These are phyloP conservation scores for Penicillium palitans DNA, from an alignment of 2,329 filamentous ascomycete species.

Conservation along the genomic window DNA sequence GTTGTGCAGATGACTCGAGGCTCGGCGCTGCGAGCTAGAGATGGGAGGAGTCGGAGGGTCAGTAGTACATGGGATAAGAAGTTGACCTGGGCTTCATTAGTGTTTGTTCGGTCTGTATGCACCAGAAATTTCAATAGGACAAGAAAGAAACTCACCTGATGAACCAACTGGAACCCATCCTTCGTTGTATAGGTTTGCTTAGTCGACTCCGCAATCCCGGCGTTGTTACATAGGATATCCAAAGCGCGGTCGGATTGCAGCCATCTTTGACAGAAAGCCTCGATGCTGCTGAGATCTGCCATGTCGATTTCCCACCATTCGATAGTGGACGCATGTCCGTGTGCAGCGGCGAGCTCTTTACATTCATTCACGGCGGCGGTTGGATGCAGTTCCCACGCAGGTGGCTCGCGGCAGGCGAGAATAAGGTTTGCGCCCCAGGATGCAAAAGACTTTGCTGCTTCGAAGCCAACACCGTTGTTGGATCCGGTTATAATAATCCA, in stretches of 20 bases:
- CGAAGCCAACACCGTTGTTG: slow-evolving; percentile 19
- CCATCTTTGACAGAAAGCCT: slow-evolving; percentile 17
- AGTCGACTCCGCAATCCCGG: slow-evolving; percentile 6
- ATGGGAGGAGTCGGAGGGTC: slow-evolving; percentile 19
- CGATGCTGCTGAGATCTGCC: slow-evolving; percentile 16
- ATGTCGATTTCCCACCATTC: slow-evolving; percentile 20
- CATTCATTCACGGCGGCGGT: slow-evolving; percentile 12
- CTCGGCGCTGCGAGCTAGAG: slow-evolving; percentile 14
- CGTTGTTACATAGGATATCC: slow-evolving; percentile 21
- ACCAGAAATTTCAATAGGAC: no score
- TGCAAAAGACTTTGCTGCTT: slow-evolving; percentile 17
- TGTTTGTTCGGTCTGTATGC: background rate
- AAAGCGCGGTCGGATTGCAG: slow-evolving; percentile 9
- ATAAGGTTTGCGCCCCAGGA: slow-evolving; percentile 22
- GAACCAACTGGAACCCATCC: slow-evolving; percentile 16
- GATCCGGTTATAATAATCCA: slow-evolving; percentile 21
- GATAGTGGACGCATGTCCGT: slow-evolving; percentile 10
- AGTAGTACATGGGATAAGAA: slow-evolving; percentile 18
- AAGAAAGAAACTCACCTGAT: slow-evolving; percentile 11
- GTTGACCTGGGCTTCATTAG: slow-evolving; percentile 11
- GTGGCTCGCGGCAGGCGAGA: slow-evolving; percentile 19
- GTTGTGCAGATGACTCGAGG: slow-evolving; percentile 20
- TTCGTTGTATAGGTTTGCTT: slow-evolving; percentile 6
- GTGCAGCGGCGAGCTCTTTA: slow-evolving; percentile 4
- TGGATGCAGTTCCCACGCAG: slow-evolving; percentile 15